Base-by-base conservation (phyloP, 495 filamentous ascomycete species). In the Neurospora hispaniola region DNA sequence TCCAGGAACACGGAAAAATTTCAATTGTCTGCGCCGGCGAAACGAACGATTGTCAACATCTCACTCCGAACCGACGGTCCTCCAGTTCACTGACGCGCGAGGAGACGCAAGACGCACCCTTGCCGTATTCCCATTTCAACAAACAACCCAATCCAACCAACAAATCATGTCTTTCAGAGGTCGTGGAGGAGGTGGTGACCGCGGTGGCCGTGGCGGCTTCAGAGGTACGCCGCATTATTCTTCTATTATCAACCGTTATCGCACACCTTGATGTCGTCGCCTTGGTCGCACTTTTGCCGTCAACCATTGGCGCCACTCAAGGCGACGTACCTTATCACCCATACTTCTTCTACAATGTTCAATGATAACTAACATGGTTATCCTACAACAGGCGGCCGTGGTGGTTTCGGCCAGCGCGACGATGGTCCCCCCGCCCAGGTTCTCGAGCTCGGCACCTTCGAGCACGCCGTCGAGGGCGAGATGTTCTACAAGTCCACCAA, bases 391-490 rank as follows among this genome's bases (percentile, higher is more conserved):
- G 54, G 54, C 54, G 86, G 86, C 70, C 86, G 86, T 44, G 86
- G 85, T 73, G 86, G 86, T 66, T 88, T 83, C 79, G 80, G 82
- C 71, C 81, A 84, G 71, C 82, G 85, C 59, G 86, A 88, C 78
- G 81, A 83, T 73, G 87, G 87, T 73, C 87, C 87, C 75, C 87
- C 87, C 27, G 84, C 82, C 70, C 76, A 74, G 39, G 85, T 88
- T 72, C 80, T 85, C n/a, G 85, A 97, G 85, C 93, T 99, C 91
- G 96, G 96, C 79, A 86, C 88, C 76, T 95, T 98, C 83, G 82
- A 98, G 79, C 96, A 99, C 84, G 89, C 93, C 44, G 94, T 92
- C 83, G 96, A 99, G 82, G 95, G 96, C 78, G 96, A 99, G 82
- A 93, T 99, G 84, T 90, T 99, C 74, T 97, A 94, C 90, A 89